Evolutionary conservation across 768 basidiomycete species (phyloP), one percentile per base, ranked within the genome.

Genomic region (Inosperma sp.): DNA sequence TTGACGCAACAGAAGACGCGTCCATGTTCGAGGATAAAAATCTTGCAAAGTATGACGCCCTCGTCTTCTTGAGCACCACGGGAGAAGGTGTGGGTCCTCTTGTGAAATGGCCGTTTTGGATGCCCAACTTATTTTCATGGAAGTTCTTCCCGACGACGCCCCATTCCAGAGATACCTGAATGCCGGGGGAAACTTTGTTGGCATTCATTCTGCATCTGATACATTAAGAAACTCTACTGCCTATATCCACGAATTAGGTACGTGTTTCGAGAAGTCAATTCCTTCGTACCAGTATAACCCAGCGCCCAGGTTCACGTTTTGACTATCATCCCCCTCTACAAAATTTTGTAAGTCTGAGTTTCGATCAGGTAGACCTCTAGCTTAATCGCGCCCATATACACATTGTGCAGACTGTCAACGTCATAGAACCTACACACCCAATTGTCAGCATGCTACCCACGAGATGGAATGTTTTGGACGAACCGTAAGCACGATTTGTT

Each of bases 251-350:
- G 79, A 84, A 62, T 60, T 87, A 48, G 82, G 84, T 82, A 48
- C n/a, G 48, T 12, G 19, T 12, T 9, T 23, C 43, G 12, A 21
- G 4, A 5, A n/a, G 17, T 8, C 23, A n/a, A 12, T 13, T 39
- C 10, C 33, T 16, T 43, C 31, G 7, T 29, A 2, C 44, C 17
- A 49, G 5, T n/a, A n/a, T n/a, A 16, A 36, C 13, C 5, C 16
- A 51, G n/a, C 29, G 22, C 23, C 31, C 31, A 82, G 80, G 82
- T 13, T 80, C 88, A 8, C 75, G 74, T 36, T 90, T 89, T 56
- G 82, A 86, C 59, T 84, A 84, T 62, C 87, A 89, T 57, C 78
- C 86, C 0, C 70, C 65, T 0, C 62, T 88, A 10, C 83, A 85
- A 63, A 72, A 77, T 43, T 85, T 85, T 41, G 86, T 86, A 50